These are phyloP conservation scores for Apiospora malaysiana DNA, from an alignment of 2,329 filamentous ascomycete species.

Conservation along the genomic window DNA sequence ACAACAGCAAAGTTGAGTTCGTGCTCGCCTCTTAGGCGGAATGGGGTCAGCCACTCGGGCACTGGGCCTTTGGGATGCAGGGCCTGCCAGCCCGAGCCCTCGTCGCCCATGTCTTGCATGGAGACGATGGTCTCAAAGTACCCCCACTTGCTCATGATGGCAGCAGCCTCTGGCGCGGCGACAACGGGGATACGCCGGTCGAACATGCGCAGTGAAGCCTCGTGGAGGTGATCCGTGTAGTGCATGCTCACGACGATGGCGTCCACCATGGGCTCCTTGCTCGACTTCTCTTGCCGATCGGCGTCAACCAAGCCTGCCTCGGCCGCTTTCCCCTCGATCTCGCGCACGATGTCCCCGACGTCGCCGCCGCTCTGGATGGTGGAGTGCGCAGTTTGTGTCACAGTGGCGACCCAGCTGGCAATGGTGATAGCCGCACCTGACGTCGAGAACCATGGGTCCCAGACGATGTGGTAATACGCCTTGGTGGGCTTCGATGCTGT, in stretches of 20 bases:
- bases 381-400: slow-evolving; percentile 20
- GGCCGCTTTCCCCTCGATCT: slow-evolving; percentile 28
- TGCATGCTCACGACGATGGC: slow-evolving; percentile 27
- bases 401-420: slow-evolving; percentile 23
- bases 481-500: slow-evolving; percentile 35
- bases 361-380: slow-evolving; percentile 24
- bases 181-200: slow-evolving; percentile 27
- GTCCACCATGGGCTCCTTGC: slow-evolving; percentile 20
- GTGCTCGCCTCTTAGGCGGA: slow-evolving; percentile 20
- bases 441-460: slow-evolving; percentile 41
- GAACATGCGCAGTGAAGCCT: slow-evolving; percentile 26
- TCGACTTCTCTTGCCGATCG: no score
- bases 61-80: slow-evolving; percentile 25
- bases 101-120: neutral
- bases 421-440: slow-evolving; percentile 26
- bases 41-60: slow-evolving; percentile 27
- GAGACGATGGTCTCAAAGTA: slow-evolving; percentile 27
- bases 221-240: slow-evolving; percentile 26
- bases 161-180: slow-evolving; percentile 21
- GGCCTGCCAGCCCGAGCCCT: slow-evolving; percentile 20
- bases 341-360: slow-evolving; percentile 26
- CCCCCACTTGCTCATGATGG: slow-evolving; percentile 21
- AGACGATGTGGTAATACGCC: slow-evolving; percentile 40
- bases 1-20: slow-evolving; percentile 17
- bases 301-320: neutral